Evolutionary conservation across 176 grass and related monocot genomes (phyloP).

Genomic region (maize (Zea mays)): Zm-B73-REFERENCE-NAM-5.0 NC_050096.1:211551001-211551500

Average conservation of each 20-base stretch:
- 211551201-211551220: no score
- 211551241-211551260: background rate
- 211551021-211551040: no score
- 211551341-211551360: background rate
- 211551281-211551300: conserved; percentile 18
- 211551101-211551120: background rate
- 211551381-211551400: background rate
- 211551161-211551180: background rate
- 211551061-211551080: background rate
- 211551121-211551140: background rate
- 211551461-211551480: conserved; percentile 8
- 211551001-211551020: no score
- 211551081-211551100: background rate
- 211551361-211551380: conserved; percentile 1
- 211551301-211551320: background rate
- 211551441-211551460: background rate
- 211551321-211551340: conserved; percentile 1
- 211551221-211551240: background rate
- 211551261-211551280: background rate
- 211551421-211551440: background rate
- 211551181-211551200: no score
- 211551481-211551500: background rate
- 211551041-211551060: background rate
- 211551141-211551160: background rate
- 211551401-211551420: background rate